phyloP scores from a whole-genome alignment of 306 rosid species.

The Benincasa hispida region DNA sequence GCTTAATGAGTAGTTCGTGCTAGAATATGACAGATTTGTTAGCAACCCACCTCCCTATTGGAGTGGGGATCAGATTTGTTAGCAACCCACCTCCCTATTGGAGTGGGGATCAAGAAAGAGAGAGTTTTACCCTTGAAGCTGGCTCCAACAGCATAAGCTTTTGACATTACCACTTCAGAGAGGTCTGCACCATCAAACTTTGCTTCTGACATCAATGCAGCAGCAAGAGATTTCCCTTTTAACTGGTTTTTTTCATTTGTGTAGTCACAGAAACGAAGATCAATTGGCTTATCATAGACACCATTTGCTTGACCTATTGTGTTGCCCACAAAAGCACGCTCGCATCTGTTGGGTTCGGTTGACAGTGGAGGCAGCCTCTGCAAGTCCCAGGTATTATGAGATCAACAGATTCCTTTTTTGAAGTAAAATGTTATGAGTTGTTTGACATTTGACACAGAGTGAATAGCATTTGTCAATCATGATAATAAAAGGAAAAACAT shows the following conservation, averaged over 20 bases:
- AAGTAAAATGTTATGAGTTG: neutral
- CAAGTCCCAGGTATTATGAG: conserved; percentile 14
- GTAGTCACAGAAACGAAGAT: conserved; percentile 82
- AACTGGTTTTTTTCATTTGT: conserved; percentile 69
- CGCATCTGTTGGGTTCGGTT: conserved; percentile 76
- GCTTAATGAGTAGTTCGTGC: neutral
- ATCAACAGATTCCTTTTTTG: neutral
- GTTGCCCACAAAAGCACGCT: conserved; percentile 81
- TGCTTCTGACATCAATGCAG: conserved; percentile 93
- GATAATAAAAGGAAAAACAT: neutral
- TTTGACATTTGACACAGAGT: neutral
- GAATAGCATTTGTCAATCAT: neutral
- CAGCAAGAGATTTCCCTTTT: conserved; percentile 83
- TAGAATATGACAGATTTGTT: neutral
- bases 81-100: neutral
- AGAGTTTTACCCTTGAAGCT: conserved; percentile 66
- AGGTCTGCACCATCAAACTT: conserved; percentile 98
- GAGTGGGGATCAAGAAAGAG: neutral
- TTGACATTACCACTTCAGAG: conserved; percentile 93
- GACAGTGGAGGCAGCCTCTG: conserved; percentile 95
- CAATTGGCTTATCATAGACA: conserved; percentile 83
- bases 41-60: too few relatives aligned
- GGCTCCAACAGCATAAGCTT: conserved; percentile 83
- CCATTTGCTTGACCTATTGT: conserved; percentile 96
- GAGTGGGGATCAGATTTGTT: neutral